Base-by-base conservation (phyloP, 2,329 filamentous ascomycete genomes). In the Plenodomus tracheiphilus region DNA sequence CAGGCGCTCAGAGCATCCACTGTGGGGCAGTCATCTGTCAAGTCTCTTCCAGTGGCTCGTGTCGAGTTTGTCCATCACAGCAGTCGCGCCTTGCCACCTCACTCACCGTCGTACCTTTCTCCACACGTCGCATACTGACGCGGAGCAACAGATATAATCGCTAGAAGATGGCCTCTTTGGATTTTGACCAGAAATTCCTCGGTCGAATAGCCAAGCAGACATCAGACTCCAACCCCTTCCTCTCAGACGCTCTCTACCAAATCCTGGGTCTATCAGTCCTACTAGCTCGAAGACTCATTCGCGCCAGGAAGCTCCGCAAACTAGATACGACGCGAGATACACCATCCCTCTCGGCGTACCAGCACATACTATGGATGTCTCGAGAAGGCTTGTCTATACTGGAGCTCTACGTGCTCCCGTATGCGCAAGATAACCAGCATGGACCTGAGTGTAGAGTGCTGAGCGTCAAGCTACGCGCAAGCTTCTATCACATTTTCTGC, bases 181-280 rank as follows among this genome's bases (percentile, higher is more conserved):
- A 96, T 76, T 91, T 97, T 54, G 94, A 99, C 74, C 92, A 96
- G 77, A 99, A 97, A 77, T 96, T 95, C 75, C 82, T 99, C 66
- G 91, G 91, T 75, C 87, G 85, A 69, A 86, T 96, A 70, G 93
- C 94, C 70, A 88, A 86, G 74, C 82, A 85, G 53, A 91, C 91
- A 61, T 85, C 87, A 68, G 77, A 82, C 51, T 86, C 89, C 61
- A 94, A 93, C 66, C 86, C 89, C 3, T 80, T 92, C 16, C 82
- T 97, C 39, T 89, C 89, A 7, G 82, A 83, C 17, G 91, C 90
- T 70, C 82, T 99, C 39, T 97, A 91, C 75, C 94, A 94, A 72
- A 86, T 97, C 35, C 81, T 97, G 10, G 94, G 94, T 1, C 81
- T 97, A 13, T 96, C 93, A 3, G 87, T 96, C 50, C 87, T 94